A percentile compares a stretch with the other conserved stretches of the same genome.
Conservation (phyloP, 768 basidiomycete genomes). For the Phylloporus rhodoxanthus region DNA sequence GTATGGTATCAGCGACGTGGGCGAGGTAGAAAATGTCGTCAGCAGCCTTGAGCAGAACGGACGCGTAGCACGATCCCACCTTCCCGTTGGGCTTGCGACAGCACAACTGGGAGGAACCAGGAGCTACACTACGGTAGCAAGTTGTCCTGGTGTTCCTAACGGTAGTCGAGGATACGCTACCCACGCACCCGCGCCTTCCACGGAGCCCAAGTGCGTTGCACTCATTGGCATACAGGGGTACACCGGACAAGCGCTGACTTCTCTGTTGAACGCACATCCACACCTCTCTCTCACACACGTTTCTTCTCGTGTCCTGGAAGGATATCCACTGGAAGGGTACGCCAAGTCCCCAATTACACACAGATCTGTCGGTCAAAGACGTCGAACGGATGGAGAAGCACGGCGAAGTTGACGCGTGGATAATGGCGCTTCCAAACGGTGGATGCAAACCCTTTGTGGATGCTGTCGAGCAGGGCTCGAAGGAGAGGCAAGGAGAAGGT, state of each 20-base stretch:
- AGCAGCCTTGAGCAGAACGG: conserved; percentile 68
- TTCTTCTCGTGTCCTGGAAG: conserved; percentile 91
- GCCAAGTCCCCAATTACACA: conserved; percentile 67
- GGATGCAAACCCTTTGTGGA: conserved; percentile 95
- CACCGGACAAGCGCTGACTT: conserved; percentile 89
- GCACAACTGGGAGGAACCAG: conserved; percentile 20
- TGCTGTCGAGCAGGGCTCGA: conserved; percentile 75
- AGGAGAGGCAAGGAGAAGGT: conserved; percentile 38
- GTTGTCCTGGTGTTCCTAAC: conserved; percentile 33
- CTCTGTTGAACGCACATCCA: conserved; percentile 84
- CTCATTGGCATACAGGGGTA: conserved; percentile 94
- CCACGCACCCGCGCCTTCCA: conserved; percentile 39
- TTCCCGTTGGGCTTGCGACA: conserved; percentile 44
- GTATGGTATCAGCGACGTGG: conserved; percentile 91
- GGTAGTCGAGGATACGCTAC: conserved; percentile 79
- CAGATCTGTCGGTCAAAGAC: conserved; percentile 71
- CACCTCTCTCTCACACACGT: conserved; percentile 88
- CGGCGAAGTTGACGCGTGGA: conserved; percentile 94
- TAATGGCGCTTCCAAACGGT: conserved; percentile 99
- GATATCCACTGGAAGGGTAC: conserved; percentile 73
- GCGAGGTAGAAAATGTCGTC: conserved; percentile 85
- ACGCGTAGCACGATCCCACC: conserved; percentile 81
- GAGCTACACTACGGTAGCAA: conserved; percentile 21
- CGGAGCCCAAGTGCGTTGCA: conserved; percentile 81
- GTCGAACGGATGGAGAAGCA: conserved; percentile 85